These are phyloP conservation scores for Vigna angularis DNA, from an alignment of 306 rosid species.

Conservation along the genomic window DNA sequence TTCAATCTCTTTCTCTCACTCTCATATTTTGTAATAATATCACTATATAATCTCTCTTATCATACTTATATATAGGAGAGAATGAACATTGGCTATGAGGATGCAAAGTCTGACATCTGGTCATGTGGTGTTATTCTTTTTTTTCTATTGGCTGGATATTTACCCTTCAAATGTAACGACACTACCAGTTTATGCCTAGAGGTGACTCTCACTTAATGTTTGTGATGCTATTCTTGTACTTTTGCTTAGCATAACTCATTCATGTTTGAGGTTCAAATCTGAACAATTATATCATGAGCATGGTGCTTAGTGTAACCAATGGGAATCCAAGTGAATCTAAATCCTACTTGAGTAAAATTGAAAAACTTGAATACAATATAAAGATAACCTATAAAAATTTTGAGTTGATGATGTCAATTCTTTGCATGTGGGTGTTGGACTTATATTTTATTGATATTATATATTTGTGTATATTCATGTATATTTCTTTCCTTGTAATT, in stretches of 20 bases:
- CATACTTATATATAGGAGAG: slow-evolving; percentile 56
- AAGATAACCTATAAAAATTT: neutral
- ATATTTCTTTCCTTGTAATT: too few species aligned
- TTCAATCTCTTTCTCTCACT: neutral
- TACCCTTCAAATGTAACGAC: slow-evolving; percentile 75
- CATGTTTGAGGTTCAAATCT: too few species aligned
- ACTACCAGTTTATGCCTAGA: slow-evolving; percentile 64
- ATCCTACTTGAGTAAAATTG: too few species aligned
- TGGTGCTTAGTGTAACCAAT: too few species aligned
- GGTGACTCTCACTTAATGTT: slow-evolving; percentile 48
- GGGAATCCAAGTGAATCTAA: too few species aligned
- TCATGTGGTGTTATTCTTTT: slow-evolving; percentile 83
- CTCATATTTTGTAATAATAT: neutral
- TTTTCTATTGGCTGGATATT: slow-evolving; percentile 76
- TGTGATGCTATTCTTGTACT: neutral
- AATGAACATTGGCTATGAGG: slow-evolving; percentile 67
- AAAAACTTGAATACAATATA: neutral
- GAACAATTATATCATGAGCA: too few species aligned
- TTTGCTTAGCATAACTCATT: too few species aligned
- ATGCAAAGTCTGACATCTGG: slow-evolving; percentile 83
- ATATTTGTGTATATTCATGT: too few species aligned
- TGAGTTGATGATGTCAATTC: slow-evolving; percentile 49
- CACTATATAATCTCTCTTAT: slow-evolving; percentile 19
- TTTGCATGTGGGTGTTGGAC: slow-evolving; percentile 24
- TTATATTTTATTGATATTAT: too few species aligned